A percentile compares a stretch with the other conserved stretches of the same genome.
phyloP scores from a whole-genome alignment of 2,329 filamentous ascomycete species.

The Colletotrichum paranaense region DNA sequence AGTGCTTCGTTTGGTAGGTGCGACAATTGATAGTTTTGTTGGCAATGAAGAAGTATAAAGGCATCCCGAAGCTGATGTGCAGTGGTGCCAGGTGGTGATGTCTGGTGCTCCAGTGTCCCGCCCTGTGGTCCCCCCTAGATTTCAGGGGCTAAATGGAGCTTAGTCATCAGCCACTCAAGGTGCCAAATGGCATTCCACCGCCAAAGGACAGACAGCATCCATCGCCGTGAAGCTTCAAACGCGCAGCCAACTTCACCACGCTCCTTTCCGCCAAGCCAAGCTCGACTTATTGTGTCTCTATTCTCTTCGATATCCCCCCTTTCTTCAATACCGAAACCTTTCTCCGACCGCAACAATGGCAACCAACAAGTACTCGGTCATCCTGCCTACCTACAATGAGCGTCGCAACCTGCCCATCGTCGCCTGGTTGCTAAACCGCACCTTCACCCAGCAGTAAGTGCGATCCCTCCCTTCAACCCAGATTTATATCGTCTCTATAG shows the following conservation, averaged over 20 bases:
- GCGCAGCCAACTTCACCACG: conserved; percentile 39
- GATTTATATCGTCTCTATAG: too few species aligned
- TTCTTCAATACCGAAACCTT: conserved; percentile 41
- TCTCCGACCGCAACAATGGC: conserved; percentile 44
- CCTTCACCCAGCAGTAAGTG: conserved; percentile 86
- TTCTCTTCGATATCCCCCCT: not conserved
- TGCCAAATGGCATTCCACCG: conserved; percentile 25
- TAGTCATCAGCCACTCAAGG: conserved; percentile 29
- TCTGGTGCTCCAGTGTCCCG: not conserved
- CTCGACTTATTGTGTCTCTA: not conserved
- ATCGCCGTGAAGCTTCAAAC: conserved; percentile 20
- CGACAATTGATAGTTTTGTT: too few species aligned
- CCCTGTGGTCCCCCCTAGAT: conserved; percentile 18
- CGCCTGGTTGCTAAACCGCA: conserved; percentile 91
- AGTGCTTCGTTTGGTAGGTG: too few species aligned
- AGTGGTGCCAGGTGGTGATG: not conserved
- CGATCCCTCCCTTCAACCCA: not conserved
- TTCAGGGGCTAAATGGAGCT: conserved; percentile 26
- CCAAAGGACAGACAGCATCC: conserved; percentile 36
- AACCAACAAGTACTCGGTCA: conserved; percentile 91
- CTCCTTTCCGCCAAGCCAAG: conserved; percentile 39
- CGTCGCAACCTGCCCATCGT: conserved; percentile 96
- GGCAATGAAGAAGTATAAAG: too few species aligned
- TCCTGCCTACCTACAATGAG: conserved; percentile 99
- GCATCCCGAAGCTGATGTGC: too few species aligned